These are phyloP conservation scores for Lachnellula cervina DNA, from an alignment of 2,329 filamentous ascomycete genomes.

Conservation along the genomic window DNA sequence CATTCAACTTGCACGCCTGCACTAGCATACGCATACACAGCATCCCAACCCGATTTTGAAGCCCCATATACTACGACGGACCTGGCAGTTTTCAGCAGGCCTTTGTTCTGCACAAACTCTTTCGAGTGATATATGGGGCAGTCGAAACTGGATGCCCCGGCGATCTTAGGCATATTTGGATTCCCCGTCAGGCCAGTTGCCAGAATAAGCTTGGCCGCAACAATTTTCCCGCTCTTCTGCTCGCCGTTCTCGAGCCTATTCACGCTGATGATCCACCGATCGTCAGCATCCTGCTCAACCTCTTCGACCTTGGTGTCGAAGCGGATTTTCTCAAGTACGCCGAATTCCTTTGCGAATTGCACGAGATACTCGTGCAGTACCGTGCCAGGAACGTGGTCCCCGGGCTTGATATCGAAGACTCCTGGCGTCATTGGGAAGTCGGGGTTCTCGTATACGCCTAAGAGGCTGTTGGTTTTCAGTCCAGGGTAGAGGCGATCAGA, in stretches of 20 bases:
- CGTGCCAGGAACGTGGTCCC: conserved; percentile 54
- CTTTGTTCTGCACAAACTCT: conserved; percentile 39
- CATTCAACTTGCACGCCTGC: conserved; percentile 33
- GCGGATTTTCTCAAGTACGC: conserved; percentile 43
- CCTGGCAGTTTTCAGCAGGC: conserved; percentile 37
- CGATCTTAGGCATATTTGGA: conserved; percentile 42
- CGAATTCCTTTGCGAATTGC: conserved; percentile 50
- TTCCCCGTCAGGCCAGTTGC: conserved; percentile 52
- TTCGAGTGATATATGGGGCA: conserved; percentile 46
- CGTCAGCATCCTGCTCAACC: conserved; percentile 39
- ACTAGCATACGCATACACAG: conserved; percentile 54
- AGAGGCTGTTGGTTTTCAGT: conserved; percentile 69
- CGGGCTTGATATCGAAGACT: conserved; percentile 43
- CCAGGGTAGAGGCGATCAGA: conserved; percentile 61
- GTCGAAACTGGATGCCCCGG: conserved; percentile 42
- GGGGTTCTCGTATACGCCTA: conserved; percentile 67
- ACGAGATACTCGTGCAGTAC: conserved; percentile 53
- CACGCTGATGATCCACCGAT: conserved; percentile 39
- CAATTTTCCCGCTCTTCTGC: conserved; percentile 29
- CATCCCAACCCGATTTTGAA: conserved; percentile 61
- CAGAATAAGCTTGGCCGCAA: conserved; percentile 45
- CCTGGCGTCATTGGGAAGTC: conserved; percentile 65
- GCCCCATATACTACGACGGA: conserved; percentile 53
- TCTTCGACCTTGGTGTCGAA: conserved; percentile 45
- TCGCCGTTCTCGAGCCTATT: conserved; percentile 37